Percentiles rank a stretch among this genome's conserved stretches.
Evolutionary conservation across 305 asterid species (phyloP).

Genomic region (Rubia occidens): DNA sequence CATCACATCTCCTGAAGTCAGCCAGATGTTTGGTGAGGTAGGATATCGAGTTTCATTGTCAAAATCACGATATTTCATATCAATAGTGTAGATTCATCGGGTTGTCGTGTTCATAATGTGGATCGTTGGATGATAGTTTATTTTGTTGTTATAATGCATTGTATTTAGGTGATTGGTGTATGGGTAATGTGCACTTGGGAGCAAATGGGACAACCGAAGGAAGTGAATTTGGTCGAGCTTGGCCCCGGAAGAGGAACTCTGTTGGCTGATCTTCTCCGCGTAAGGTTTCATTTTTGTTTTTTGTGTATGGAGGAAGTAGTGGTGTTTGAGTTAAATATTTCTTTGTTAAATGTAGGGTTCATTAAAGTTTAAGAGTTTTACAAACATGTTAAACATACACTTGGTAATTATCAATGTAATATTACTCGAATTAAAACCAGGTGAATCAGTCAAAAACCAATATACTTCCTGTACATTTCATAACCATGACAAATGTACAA

Average conservation of each 20-base stretch:
- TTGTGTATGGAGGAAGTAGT: neutral
- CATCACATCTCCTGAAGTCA: slow-evolving; percentile 91
- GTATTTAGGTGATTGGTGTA: slow-evolving; percentile 64
- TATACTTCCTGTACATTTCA: neutral
- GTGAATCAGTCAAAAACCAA: neutral
- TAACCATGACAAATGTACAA: neutral
- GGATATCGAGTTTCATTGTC: neutral
- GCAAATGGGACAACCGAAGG: slow-evolving; percentile 81
- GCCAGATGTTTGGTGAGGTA: slow-evolving; percentile 99
- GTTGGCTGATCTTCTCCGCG: slow-evolving; percentile 82
- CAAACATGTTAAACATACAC: slow-evolving; percentile 57
- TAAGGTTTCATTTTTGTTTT: slow-evolving; percentile 23
- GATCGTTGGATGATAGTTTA: neutral
- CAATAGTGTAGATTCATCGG: too few relatives aligned
- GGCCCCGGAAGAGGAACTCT: slow-evolving; percentile 98
- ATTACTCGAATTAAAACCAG: neutral
- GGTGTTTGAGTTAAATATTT: neutral
- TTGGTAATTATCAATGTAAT: slow-evolving; percentile 35
- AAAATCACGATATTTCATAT: too few relatives aligned
- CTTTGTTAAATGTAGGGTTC: slow-evolving; percentile 36
- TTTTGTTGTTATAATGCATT: neutral
- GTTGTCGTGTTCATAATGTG: neutral
- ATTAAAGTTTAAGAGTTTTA: slow-evolving; percentile 64
- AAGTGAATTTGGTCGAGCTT: slow-evolving; percentile 73
- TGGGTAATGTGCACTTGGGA: slow-evolving; percentile 96